A percentile compares a stretch with the other conserved stretches of the same genome.
These are phyloP conservation scores for Bromus sterilis DNA, from an alignment of 176 grass and related monocot species.

Conservation along the genomic window DNA sequence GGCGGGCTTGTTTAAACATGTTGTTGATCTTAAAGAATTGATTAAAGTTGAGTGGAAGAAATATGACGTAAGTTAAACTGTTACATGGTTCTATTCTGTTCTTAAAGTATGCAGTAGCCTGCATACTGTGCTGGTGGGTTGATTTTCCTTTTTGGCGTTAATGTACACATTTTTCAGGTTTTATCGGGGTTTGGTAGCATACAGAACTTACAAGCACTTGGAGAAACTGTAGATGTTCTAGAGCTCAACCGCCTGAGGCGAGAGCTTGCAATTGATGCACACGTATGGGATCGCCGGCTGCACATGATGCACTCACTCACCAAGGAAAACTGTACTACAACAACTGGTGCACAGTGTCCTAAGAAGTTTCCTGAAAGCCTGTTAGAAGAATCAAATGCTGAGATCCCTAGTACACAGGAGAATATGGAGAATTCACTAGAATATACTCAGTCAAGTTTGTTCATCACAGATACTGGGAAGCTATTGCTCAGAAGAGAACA, in stretches of 20 bases:
- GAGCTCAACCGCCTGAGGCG: conserved; percentile 66
- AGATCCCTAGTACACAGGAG: conserved; percentile 10
- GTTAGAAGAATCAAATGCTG: conserved; percentile 22
- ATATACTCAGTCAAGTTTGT: conserved; percentile 12
- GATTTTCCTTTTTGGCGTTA: neutral
- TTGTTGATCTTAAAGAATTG: conserved; percentile 60
- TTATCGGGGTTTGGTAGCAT: conserved; percentile 28
- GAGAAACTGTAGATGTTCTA: conserved; percentile 66
- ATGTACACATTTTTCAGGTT: conserved; percentile 29
- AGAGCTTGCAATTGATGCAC: conserved; percentile 57
- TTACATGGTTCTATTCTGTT: conserved; percentile 25
- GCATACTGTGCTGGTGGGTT: neutral
- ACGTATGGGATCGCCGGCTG: conserved; percentile 66
- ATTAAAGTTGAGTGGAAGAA: conserved; percentile 60
- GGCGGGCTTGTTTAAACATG: conserved; percentile 50
- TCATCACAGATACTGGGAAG: conserved; percentile 12
- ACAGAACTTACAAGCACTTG: conserved; percentile 31
- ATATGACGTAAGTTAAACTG: conserved; percentile 64
- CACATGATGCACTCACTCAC: conserved; percentile 63
- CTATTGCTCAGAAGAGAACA: conserved; percentile 20
- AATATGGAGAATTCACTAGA: conserved; percentile 19
- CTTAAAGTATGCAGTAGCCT: neutral
- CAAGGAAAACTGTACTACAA: conserved; percentile 43
- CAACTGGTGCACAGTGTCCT: conserved; percentile 24
- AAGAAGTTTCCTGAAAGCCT: conserved; percentile 27